Percentiles rank a stretch among this genome's conserved stretches.
phyloP scores from a whole-genome alignment of 2,329 filamentous ascomycete genomes.

The Venturia aucupariae region DNA sequence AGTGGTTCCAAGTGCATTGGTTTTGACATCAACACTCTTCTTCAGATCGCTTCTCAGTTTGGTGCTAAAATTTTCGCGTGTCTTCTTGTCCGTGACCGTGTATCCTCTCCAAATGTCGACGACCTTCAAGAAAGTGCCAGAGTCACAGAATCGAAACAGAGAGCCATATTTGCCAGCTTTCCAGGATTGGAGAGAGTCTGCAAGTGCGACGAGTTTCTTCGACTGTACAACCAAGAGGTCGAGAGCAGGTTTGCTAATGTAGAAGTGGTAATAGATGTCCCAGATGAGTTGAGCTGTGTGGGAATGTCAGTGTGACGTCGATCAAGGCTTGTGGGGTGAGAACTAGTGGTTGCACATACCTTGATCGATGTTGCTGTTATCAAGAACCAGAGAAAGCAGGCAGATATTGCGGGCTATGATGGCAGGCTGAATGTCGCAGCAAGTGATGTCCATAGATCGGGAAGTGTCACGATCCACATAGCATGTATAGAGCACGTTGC shows the following conservation, averaged over 20 bases:
- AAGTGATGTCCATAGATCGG: constrained; percentile 43
- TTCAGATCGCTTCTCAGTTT: not conserved
- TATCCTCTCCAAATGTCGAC: constrained; percentile 35
- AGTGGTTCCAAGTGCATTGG: not conserved
- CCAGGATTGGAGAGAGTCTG: constrained; percentile 37
- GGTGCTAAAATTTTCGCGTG: not conserved
- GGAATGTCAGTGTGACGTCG: not conserved
- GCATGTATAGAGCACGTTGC: constrained; percentile 47
- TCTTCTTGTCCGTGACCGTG: not conserved
- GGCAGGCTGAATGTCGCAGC: constrained; percentile 42
- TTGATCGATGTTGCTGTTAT: not conserved
- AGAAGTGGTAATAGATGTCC: constrained; percentile 49
- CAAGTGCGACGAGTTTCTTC: constrained; percentile 33
- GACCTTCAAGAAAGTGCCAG: constrained; percentile 35
- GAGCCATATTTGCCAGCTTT: constrained; percentile 35
- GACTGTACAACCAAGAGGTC: constrained; percentile 34
- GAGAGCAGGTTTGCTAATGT: constrained; percentile 32
- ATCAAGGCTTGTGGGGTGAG: not conserved
- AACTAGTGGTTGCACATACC: not conserved
- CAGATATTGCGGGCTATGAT: constrained; percentile 20
- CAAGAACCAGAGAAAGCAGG: not conserved
- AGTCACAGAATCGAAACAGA: constrained; percentile 41
- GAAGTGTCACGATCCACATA: constrained; percentile 2
- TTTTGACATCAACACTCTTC: not conserved
- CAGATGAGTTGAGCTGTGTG: constrained; percentile 30